Conservation (phyloP, 208 protist genomes). For the Leishmania arabica region DNA sequence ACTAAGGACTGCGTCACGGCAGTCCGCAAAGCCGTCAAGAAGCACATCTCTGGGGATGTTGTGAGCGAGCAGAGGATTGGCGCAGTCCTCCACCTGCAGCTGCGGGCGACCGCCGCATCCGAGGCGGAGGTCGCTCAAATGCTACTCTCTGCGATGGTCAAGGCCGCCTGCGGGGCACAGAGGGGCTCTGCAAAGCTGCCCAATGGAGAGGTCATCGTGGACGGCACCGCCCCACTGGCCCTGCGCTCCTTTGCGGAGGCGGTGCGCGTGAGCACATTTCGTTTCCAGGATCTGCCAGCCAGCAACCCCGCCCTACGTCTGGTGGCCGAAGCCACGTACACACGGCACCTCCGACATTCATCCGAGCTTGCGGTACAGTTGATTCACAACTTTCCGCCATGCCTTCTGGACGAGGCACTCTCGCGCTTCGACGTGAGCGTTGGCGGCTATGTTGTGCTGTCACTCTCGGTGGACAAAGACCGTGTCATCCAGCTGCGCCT, state of each 20-base stretch:
- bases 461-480: slow-evolving; percentile 42
- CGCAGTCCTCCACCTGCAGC: slow-evolving; percentile 40
- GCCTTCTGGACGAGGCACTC: slow-evolving; percentile 41
- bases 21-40: slow-evolving; percentile 62
- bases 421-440: slow-evolving; percentile 72
- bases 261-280: slow-evolving; percentile 53
- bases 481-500: slow-evolving; percentile 41
- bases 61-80: slow-evolving; percentile 23
- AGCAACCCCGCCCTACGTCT: slow-evolving; percentile 56
- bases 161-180: slow-evolving; percentile 73
- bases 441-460: slow-evolving; percentile 78
- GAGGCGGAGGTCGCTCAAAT: slow-evolving; percentile 41
- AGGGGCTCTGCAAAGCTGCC: slow-evolving; percentile 68
- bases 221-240: slow-evolving; percentile 52
- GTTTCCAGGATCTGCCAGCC: slow-evolving; percentile 75
- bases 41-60: slow-evolving; percentile 48
- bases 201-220: slow-evolving; percentile 60
- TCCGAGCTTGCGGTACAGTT: slow-evolving; percentile 48
- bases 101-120: slow-evolving; percentile 36
- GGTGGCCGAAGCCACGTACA: slow-evolving; percentile 85
- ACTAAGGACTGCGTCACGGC: slow-evolving; percentile 65
- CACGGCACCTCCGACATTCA: slow-evolving; percentile 72
- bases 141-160: slow-evolving; percentile 72
- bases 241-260: slow-evolving; percentile 55
- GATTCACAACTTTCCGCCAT: slow-evolving; percentile 70